phyloP scores from a whole-genome alignment of 768 basidiomycete species.

The Suillus ampliporus region DNA sequence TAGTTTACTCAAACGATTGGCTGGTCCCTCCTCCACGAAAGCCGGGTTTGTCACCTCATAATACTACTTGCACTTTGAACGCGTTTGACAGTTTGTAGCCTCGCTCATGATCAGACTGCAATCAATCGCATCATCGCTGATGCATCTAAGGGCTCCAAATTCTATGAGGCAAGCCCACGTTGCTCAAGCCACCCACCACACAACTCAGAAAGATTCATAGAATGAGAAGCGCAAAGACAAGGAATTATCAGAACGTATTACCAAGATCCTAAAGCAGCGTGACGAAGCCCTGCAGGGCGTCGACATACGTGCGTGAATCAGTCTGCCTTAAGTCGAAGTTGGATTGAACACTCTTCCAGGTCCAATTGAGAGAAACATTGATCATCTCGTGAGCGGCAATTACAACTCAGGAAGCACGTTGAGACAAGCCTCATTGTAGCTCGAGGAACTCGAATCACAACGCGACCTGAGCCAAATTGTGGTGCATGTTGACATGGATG shows the following conservation, averaged over 20 bases:
- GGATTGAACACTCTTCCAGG: constrained; percentile 39
- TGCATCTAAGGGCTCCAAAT: constrained; percentile 92
- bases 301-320: constrained; percentile 55
- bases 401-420: neutral
- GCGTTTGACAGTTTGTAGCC: constrained; percentile 43
- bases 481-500: constrained; percentile 97
- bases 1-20: constrained; percentile 78
- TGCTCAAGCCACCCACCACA: constrained; percentile 1
- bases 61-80: neutral
- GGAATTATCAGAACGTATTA: constrained; percentile 79
- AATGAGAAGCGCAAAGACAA: constrained; percentile 93
- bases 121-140: constrained; percentile 91
- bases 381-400: constrained; percentile 64
- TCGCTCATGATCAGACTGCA: constrained; percentile 79
- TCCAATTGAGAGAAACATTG: constrained; percentile 67
- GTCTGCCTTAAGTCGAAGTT: constrained; percentile 18
- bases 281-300: constrained; percentile 61
- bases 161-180: constrained; percentile 69
- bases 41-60: constrained; percentile 65
- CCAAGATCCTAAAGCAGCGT: constrained; percentile 65
- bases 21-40: constrained; percentile 89
- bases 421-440: constrained; percentile 33
- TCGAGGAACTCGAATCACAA: constrained; percentile 72
- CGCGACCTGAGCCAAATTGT: constrained; percentile 85
- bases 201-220: constrained; percentile 39